Percentiles rank a stretch among this genome's conserved stretches.
Conservation (phyloP, 2,329 filamentous ascomycete species). For the Talaromyces pinophilus region DNA sequence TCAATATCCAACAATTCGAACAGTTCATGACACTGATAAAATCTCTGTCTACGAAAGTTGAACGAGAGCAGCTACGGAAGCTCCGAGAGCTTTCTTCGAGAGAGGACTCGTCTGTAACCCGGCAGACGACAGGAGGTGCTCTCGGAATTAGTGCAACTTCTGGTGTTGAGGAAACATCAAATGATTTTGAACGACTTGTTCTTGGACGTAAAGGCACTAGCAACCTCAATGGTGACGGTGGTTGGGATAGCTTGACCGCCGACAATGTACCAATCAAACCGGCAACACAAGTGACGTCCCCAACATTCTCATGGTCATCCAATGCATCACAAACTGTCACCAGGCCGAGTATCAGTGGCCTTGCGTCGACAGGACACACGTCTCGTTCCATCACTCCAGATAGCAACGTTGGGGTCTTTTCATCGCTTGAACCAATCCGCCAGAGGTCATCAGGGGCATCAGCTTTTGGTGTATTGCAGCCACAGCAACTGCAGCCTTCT, state of each 20-base stretch:
- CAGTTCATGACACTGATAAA: constrained; percentile 89
- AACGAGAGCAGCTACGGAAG: constrained; percentile 85
- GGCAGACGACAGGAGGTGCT: constrained; percentile 31
- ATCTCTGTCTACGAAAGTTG: constrained; percentile 73
- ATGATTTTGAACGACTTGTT: constrained; percentile 87
- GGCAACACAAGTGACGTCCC: constrained; percentile 31
- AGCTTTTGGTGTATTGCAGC: constrained; percentile 32
- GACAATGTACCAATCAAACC: constrained; percentile 33
- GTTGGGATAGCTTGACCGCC: constrained; percentile 37
- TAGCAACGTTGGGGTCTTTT: constrained; percentile 50
- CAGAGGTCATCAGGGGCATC: constrained; percentile 33
- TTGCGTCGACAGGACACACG: constrained; percentile 28
- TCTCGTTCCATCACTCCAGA: constrained; percentile 56
- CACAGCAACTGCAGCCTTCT: constrained; percentile 24
- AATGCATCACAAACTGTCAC: constrained; percentile 27
- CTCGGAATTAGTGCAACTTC: constrained; percentile 42
- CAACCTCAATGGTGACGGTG: constrained; percentile 34
- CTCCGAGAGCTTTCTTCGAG: constrained; percentile 76
- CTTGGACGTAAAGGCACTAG: constrained; percentile 64
- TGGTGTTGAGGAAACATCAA: constrained; percentile 57
- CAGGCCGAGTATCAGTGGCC: constrained; percentile 25
- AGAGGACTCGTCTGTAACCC: constrained; percentile 51
- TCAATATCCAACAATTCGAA: constrained; percentile 86
- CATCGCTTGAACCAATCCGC: constrained; percentile 48
- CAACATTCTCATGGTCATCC: constrained; percentile 50